Base-by-base conservation (phyloP, 345 rosid genomes). In the Anastatica hierochuntica region DNA sequence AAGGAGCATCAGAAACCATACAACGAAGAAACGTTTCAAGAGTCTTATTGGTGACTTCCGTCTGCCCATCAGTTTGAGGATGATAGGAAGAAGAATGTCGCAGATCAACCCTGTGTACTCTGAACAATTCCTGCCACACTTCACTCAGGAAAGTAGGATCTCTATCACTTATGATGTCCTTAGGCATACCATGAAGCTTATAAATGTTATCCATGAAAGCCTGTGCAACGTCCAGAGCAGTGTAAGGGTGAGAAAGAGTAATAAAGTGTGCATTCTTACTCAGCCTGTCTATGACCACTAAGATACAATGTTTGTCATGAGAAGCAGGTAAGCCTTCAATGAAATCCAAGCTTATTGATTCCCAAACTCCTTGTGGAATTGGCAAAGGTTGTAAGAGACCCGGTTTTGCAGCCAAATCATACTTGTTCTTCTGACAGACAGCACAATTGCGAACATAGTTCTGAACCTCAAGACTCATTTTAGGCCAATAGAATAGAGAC, bases 71-170 rank as follows among this genome's bases (percentile, higher is more conserved):
- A 0, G 38, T 29, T 0, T 48, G 11, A 5, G 24, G 5, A 21
- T 49, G 40, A 0, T 17, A 49, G 0, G 41, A 0, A 0, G 27
- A 0, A n/a, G 40, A 49, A 0, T 4, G 3, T 0, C 2, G 4
- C 1, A n/a, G 2, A 0, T 49, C 55, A 0, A 49, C 55, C n/a
- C 55, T 41, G 0, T 49, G 41, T 0, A 33, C 55, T 0, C 29
- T 0, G 5, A 49, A 49, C 0, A 33, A 0, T 1, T 49, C 41
- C 0, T 0, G 7, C 55, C 41, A 49, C 0, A 33, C 29, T 0
- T 18, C 41, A n/a, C 41, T 49, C 0, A 49, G 5, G 1, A 19
- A 49, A 0, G 27, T 34, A 0, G 43, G 21, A 1, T 40, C 43
- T 0, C 21, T 1, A 1, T 16, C 21, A 10, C 43, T 40, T 0